Evolutionary conservation across 371 early-diverging fungal genomes (phyloP), one percentile per base, ranked within the genome.

Genomic region (Mucor piriformis): DNA sequence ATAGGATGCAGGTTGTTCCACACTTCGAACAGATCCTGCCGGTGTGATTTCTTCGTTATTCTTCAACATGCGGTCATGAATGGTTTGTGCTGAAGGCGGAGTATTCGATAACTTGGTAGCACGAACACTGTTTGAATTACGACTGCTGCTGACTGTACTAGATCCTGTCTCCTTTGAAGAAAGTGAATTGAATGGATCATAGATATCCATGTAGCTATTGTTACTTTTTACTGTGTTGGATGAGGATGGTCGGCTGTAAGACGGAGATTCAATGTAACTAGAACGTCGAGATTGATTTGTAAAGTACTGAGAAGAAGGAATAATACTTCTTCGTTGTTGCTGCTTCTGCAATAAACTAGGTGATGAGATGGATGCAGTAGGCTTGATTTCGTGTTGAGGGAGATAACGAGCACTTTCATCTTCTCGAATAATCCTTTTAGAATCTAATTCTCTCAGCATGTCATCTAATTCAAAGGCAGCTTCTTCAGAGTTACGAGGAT

Each of bases 141-240:
- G 23, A 46, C 24, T 20, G 20, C 25, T 46, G 13, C 15, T 24
- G 10, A 46, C 16, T 2, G 46, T 23, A 21, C 32, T 32, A 8
- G 18, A 35, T 13, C 35, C 40, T 15, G 54, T 61, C 32, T 61
- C 54, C n/a, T 61, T 61, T 3, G 59, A 54, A 18, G 65, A 59
- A 12, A 65, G 42, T 4, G 65, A 65, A 47, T 65, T 54, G 13
- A 65, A 65, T 7, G 65, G 65, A 25, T 65, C 55, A 52, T 65
- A 65, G 11, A 59, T n/a, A 10, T 59, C 59, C 16, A 50, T n/a
- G 25, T 25, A 54, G 13, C 21, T 38, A 1, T 3, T 3, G 6
- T 15, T 56, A 16, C 51, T 57, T 4, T 25, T 47, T 2, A 52
- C 16, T n/a, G 59, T 50, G 1, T 15, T 27, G 8, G 15, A 48